Evolutionary conservation across 805 yeast genomes (phyloP), one percentile per base, ranked within the genome.

Genomic region (Teunomyces tritomae): DNA sequence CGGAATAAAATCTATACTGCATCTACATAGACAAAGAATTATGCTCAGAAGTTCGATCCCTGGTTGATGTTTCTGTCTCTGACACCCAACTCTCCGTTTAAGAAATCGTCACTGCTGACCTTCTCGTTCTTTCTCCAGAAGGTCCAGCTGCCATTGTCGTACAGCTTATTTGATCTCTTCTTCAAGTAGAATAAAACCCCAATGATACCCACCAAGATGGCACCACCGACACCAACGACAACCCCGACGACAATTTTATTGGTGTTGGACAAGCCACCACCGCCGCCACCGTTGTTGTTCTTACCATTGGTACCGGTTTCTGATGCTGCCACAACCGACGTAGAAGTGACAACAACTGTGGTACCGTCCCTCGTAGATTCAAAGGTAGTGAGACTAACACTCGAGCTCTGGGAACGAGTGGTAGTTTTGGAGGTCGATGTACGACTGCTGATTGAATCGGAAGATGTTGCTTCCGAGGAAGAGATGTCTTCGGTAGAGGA

Each of bases 111-210:
- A 28, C 63, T 65, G 28, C 64, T 62, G 16, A 66, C 70, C 60
- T 73, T 71, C 54, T 70, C 77, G 47, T 68, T 65, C 62, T 70
- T 72, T 58, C 77, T 66, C 78, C 78, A 73, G 65, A 73, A 73
- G 3, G 78, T 73, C 78, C 78, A 73, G 20, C 75, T 70, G 6
- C 71, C 64, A 39, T 56, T 58, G 28, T 55, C 49, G 50, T 53
- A 50, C 24, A 54, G 64, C 44, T 58, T 61, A 49, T 59, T 62
- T 24, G 63, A 56, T 58, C 71, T 70, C 52, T 58, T 65, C 59
- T 63, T 70, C 46, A 70, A 55, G 53, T 62, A 58, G 59, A 64
- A 71, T 35, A 71, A 58, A 14, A 69, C 55, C 0, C 61, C 71
- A 2, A 64, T 49, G 26, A 73, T 56, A 5, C 68, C 76, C 9